These are phyloP conservation scores for Carex myosuroides DNA, from an alignment of 176 grass and related monocot genomes.

Conservation along the genomic window DNA sequence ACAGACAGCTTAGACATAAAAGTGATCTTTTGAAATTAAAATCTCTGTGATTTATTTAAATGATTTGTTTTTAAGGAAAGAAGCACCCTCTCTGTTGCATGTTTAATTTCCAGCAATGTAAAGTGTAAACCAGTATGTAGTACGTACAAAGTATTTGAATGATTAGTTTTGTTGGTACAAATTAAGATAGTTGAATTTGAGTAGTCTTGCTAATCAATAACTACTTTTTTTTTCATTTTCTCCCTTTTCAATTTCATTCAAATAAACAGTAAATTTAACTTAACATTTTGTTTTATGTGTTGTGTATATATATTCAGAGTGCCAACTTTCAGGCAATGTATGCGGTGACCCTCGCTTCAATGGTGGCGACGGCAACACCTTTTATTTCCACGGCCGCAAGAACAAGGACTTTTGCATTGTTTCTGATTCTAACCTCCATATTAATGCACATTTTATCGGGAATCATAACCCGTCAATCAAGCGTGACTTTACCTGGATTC, in stretches of 20 bases:
- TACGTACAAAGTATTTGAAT: neutral
- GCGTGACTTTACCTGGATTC: constrained; percentile 52
- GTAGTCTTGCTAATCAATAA: neutral
- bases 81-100: neutral
- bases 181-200: neutral
- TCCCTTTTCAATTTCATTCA: neutral
- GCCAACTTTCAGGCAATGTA: constrained; percentile 2
- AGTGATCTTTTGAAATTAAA: neutral
- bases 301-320: neutral
- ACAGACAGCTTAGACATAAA: neutral
- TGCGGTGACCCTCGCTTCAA: constrained; percentile 44
- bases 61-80: neutral
- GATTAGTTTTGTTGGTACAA: neutral
- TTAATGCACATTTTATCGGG: constrained; percentile 58
- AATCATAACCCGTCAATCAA: constrained; percentile 28
- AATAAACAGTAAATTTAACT: too few species aligned
- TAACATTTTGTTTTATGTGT: neutral
- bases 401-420: constrained; percentile 44
- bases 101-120: neutral
- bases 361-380: constrained; percentile 60
- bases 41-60: neutral
- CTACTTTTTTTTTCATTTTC: neutral
- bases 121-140: neutral
- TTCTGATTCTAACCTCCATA: constrained; percentile 45
- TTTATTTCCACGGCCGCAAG: constrained; percentile 59